Evolutionary conservation across 73 alveolate genomes (phyloP), one percentile per base, ranked within the genome.

Genomic region (Uronychia setigera): DNA sequence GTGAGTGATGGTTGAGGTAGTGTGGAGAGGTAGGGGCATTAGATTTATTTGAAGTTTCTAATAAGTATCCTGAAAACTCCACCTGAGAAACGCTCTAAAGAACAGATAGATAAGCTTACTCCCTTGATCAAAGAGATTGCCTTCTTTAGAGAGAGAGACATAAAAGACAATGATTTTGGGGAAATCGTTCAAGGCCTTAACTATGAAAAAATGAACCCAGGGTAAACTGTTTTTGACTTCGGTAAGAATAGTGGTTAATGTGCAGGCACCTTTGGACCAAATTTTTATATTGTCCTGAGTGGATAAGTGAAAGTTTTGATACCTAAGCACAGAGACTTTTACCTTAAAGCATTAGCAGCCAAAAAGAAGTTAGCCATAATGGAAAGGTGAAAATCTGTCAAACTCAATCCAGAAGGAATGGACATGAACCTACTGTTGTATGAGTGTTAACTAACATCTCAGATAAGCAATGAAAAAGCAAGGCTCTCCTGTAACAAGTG

Each of bases 251-350:
- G 19, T 46, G 5, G 19, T 46, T 5, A 46, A 19, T 11, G 67
- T 46, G 5, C 19, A 46, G 67, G 67, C 5, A 46, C 67, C 67
- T 46, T 11, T 19, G 67, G 67, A 46, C n/a, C 5, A 11, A 46
- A 19, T 5, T 46, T 46, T 19, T 46, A 46, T 46, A 46, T 46
- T 46, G 77, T 85, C 9, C 57, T 85, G 26, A 33, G 77, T 29
- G 91, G 91, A 26, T 1, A 75, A 34, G 91, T 78, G 29, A 57
- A 81, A 57, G 91, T 85, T 14, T 76, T 46, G 82, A 46, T 85
- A 35, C 91, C 91, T 9, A 85, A 85, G 58, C 84, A n/a, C n/a
- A n/a, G n/a, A n/a, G n/a, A n/a, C n/a, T n/a, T n/a, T n/a, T n/a
- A n/a, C n/a, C n/a, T n/a, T n/a, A n/a, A n/a, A n/a, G n/a, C n/a